A percentile compares a stretch with the other conserved stretches of the same genome.
Conservation (phyloP, 352 stramenopile species). For the Pythium volutum region DNA sequence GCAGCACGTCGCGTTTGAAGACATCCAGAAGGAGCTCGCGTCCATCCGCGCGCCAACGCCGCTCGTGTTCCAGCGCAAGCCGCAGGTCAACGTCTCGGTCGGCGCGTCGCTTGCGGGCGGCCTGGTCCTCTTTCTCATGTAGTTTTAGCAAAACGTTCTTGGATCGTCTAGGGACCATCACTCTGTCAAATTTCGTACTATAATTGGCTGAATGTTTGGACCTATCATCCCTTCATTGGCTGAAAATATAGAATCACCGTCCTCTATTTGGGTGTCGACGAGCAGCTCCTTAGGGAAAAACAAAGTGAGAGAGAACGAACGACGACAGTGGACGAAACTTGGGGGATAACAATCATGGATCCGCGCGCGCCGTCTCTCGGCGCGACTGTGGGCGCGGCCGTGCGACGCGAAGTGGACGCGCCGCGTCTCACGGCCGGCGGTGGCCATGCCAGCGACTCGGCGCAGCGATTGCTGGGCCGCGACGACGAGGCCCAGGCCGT, state of each 20-base stretch:
- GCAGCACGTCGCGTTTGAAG: constrained; percentile 58
- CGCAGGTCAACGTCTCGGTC: constrained; percentile 21
- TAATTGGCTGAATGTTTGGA: constrained; percentile 14
- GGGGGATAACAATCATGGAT: constrained; percentile 10
- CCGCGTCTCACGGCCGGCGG: background rate
- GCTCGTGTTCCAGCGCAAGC: constrained; percentile 65
- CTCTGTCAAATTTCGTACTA: constrained; percentile 1
- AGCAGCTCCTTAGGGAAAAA: background rate
- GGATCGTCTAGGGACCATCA: constrained; percentile 6
- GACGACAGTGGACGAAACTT: background rate
- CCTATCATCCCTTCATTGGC: constrained; percentile 4
- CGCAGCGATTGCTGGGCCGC: constrained; percentile 34
- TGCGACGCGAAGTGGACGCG: background rate
- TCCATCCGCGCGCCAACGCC: constrained; percentile 42
- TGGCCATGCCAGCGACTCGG: constrained; percentile 16
- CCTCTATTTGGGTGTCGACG: background rate
- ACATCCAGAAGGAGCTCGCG: constrained; percentile 47
- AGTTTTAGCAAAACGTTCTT: constrained; percentile 13
- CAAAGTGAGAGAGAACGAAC: constrained; percentile 1
- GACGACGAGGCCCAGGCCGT: constrained; percentile 75
- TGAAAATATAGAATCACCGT: constrained; percentile 11
- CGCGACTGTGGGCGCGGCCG: background rate
- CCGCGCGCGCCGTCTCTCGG: background rate
- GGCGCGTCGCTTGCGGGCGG: constrained; percentile 50
- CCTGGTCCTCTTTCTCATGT: constrained; percentile 70